phyloP scores from a whole-genome alignment of 2,329 filamentous ascomycete genomes.

The Camillea tinctor region DNA sequence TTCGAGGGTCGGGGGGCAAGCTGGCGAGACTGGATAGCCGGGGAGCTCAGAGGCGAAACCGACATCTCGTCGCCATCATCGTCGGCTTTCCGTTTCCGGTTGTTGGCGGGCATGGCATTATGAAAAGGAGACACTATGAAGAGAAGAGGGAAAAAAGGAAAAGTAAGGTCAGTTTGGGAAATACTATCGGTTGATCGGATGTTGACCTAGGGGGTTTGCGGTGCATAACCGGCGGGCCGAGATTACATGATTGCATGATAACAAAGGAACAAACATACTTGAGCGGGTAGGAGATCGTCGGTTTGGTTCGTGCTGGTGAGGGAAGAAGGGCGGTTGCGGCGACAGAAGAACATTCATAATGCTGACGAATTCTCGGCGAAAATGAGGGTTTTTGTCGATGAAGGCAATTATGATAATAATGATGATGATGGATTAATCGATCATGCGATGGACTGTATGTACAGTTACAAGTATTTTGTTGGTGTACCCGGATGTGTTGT shows the following conservation, averaged over 20 bases:
- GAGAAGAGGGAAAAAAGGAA: neutral
- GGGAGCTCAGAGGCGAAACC: slow-evolving; percentile 80
- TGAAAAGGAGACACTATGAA: slow-evolving; percentile 48
- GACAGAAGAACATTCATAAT: slow-evolving; percentile 63
- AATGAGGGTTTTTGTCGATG: neutral
- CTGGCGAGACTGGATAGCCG: slow-evolving; percentile 67
- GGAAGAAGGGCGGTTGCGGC: slow-evolving; percentile 58
- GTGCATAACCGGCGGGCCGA: slow-evolving; percentile 1
- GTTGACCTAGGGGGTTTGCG: neutral
- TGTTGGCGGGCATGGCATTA: slow-evolving; percentile 50
- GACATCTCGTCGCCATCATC: slow-evolving; percentile 88
- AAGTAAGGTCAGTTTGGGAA: too few species aligned
- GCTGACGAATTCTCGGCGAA: slow-evolving; percentile 11
- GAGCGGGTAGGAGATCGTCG: slow-evolving; percentile 55
- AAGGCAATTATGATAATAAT: neutral
- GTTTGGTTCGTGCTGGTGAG: slow-evolving; percentile 56
- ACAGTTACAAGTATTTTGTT: too few species aligned
- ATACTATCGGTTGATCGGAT: neutral
- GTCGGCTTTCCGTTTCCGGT: slow-evolving; percentile 82
- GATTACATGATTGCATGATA: slow-evolving; percentile 1
- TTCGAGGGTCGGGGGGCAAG: slow-evolving; percentile 63
- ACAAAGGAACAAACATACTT: slow-evolving; percentile 42
- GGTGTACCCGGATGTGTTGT: too few species aligned
- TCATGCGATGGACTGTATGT: slow-evolving; percentile 1
- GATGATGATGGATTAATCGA: neutral